phyloP scores from a whole-genome alignment of 495 filamentous ascomycete species.

The Talaromyces nanjingensis region DNA sequence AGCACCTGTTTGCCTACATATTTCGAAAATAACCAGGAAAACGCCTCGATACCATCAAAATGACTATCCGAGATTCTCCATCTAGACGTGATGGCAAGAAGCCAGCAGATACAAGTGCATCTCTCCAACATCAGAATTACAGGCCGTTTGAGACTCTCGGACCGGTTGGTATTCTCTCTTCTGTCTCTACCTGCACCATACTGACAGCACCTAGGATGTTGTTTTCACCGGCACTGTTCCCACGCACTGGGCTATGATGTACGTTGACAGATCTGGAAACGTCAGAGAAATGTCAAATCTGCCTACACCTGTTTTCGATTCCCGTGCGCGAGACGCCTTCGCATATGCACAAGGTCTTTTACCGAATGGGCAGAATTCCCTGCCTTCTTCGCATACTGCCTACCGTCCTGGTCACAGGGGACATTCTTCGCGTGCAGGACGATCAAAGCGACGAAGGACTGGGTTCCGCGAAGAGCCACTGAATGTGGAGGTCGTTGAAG shows the following conservation, averaged over 20 bases:
- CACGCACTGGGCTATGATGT: neutral
- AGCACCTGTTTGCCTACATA: neutral
- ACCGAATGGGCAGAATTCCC: neutral
- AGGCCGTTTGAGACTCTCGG: neutral
- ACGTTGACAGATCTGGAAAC: neutral
- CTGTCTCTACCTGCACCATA: neutral
- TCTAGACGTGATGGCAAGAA: neutral
- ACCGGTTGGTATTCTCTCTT: neutral
- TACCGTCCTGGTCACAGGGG: neutral
- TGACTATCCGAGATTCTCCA: neutral
- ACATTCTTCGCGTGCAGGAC: constrained; percentile 9
- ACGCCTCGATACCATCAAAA: neutral
- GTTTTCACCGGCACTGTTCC: neutral
- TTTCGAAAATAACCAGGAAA: neutral
- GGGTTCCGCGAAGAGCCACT: constrained; percentile 13
- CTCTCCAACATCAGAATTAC: neutral
- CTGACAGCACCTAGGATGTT: neutral
- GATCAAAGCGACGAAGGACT: constrained; percentile 27
- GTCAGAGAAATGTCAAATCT: constrained; percentile 2
- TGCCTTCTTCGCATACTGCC: neutral
- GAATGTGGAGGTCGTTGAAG: neutral
- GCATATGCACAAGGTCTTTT: neutral
- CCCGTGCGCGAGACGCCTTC: neutral
- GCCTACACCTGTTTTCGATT: neutral
- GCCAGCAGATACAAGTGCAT: neutral